A percentile compares a stretch with the other conserved stretches of the same genome.
These are phyloP conservation scores for Alopecurus myosuroides DNA, from an alignment of 176 grass and related monocot genomes.

Conservation along the genomic window DNA sequence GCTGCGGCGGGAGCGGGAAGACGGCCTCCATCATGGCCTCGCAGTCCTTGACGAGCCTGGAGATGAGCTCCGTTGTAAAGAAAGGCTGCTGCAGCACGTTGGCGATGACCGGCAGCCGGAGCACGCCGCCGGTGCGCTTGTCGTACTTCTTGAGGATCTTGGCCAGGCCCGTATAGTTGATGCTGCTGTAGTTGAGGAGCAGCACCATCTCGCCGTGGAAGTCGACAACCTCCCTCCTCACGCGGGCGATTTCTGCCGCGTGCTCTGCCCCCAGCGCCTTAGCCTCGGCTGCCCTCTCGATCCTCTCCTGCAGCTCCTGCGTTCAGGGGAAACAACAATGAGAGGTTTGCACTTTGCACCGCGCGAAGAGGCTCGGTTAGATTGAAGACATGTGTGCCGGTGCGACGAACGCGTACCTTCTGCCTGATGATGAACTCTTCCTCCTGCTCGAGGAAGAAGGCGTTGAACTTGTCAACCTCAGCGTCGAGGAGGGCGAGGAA, in stretches of 20 bases:
- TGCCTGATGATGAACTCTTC: conserved; percentile 90
- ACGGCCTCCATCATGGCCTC: conserved; percentile 67
- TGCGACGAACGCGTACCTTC: conserved; percentile 25
- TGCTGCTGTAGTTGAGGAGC: conserved; percentile 79
- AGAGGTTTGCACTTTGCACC: background rate
- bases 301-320: conserved; percentile 73
- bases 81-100: conserved; percentile 75
- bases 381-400: background rate
- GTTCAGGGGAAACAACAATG: background rate
- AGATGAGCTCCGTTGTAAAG: conserved; percentile 81
- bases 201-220: conserved; percentile 90
- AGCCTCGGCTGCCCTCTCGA: conserved; percentile 21
- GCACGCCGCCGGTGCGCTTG: conserved; percentile 68
- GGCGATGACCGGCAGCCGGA: conserved; percentile 74
- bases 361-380: background rate
- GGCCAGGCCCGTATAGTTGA: conserved; percentile 75
- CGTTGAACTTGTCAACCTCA: conserved; percentile 91
- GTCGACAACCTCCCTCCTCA: conserved; percentile 65
- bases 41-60: conserved; percentile 66
- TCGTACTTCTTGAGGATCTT: conserved; percentile 98
- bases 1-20: conserved; percentile 27
- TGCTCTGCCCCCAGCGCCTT: conserved; percentile 23
- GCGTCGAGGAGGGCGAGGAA: conserved; percentile 69
- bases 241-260: conserved; percentile 19
- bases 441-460: conserved; percentile 91